Percentiles rank a stretch among this genome's conserved stretches.
These are phyloP conservation scores for Chrysanthemum lavandulifolium DNA, from an alignment of 129 eudicot genomes.

Conservation along the genomic window DNA sequence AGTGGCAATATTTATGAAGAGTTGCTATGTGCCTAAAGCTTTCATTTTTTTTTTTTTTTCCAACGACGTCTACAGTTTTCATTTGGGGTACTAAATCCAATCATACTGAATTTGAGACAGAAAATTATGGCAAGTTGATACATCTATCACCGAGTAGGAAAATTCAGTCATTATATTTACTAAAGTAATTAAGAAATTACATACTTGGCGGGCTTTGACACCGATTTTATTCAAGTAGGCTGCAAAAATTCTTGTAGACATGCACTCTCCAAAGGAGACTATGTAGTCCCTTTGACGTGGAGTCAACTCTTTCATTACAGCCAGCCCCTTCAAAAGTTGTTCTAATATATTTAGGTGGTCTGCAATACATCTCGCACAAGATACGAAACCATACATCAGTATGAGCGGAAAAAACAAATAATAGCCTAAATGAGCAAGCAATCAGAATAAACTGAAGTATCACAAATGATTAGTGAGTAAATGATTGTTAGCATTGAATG, in stretches of 20 bases:
- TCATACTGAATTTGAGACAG: background rate
- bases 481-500: background rate
- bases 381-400: background rate
- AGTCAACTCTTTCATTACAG: conserved; percentile 92
- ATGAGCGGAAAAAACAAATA: conserved; percentile 2
- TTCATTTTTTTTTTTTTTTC: no score
- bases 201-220: conserved; percentile 88
- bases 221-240: conserved; percentile 78
- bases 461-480: background rate
- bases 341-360: conserved; percentile 84
- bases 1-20: background rate
- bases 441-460: background rate
- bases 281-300: conserved; percentile 82
- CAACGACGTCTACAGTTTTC: background rate
- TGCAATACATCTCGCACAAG: conserved; percentile 31
- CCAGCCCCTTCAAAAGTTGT: conserved; percentile 84
- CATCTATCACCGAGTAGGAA: background rate
- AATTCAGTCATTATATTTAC: background rate
- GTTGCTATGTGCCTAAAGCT: no score
- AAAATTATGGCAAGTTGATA: background rate
- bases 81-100: conserved; percentile 8
- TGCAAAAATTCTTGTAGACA: conserved; percentile 95
- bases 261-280: conserved; percentile 97
- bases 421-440: conserved; percentile 10
- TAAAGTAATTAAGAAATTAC: conserved; percentile 31